Base-by-base conservation (phyloP, 1,284 basidiomycete genomes). In the Malassezia caprae region DNA sequence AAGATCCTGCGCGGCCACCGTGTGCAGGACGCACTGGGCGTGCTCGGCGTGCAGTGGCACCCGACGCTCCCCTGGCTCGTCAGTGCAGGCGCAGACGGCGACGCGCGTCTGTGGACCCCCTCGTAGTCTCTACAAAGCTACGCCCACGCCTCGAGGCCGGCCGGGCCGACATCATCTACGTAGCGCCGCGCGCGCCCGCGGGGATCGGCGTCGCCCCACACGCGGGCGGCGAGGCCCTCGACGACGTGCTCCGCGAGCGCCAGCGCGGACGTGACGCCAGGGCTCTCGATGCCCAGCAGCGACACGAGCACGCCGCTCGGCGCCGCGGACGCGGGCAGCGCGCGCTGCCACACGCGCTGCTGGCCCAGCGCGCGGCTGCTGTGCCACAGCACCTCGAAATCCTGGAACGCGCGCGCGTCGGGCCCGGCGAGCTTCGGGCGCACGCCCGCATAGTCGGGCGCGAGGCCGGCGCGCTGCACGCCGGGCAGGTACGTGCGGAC, bases 1-100 rank as follows among this genome's bases (percentile, higher is more conserved):
- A 98, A 98, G 78, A 91, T 98, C 57, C 79, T 99, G 48, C 80
- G 88, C 30, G 93, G 90, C 26, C 94, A 98, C 77, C 78, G 81
- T 48, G 78, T 96, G 51, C 82, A 78, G 54, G 87, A 93, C 28
- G 87, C 86, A 1, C 80, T 98, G 39, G 94, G 94, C 45, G 90
- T 96, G 45, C 80, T 98, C 61, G 86, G 90, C 70, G 79, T 91
- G 55, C 83, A 81, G 71, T 99, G 94, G 93, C 86, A 86, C 61
- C 83, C 81, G 53, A 83, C 82, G 62, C 85, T 91, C 66, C 90
- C 94, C 48, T 98, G 93, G 93, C 80, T 96, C 49, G 81, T 91
- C 56, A 90, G 86, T 71, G 85, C 86, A 21, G 94, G 90, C 28
- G 90, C 94, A 28, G 94, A 98, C 77, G 91, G 94, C 37, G 82